These are phyloP conservation scores for Alternaria brassicicola DNA, from an alignment of 2,329 filamentous ascomycete species.

Conservation along the genomic window DNA sequence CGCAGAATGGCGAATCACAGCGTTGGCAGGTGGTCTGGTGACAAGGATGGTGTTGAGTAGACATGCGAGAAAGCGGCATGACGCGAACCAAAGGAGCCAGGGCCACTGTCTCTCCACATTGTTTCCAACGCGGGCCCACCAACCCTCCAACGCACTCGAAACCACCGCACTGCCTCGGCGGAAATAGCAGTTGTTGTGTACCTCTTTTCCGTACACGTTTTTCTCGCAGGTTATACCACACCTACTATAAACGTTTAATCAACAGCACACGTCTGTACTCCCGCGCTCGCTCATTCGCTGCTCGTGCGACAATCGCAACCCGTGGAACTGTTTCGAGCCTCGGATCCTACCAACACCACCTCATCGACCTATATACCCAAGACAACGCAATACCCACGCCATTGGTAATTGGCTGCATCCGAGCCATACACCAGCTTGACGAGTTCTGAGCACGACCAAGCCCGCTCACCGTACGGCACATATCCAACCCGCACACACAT, in stretches of 20 bases:
- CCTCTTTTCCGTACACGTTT: conserved; percentile 2
- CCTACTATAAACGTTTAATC: neutral
- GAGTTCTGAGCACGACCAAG: neutral
- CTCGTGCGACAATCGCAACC: neutral
- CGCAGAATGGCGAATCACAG: conserved; percentile 5
- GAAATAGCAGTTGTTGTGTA: neutral
- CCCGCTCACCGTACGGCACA: conserved; percentile 11
- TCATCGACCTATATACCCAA: neutral
- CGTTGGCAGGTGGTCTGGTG: conserved; percentile 4
- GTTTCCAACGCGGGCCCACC: conserved; percentile 5
- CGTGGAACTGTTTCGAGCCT: neutral
- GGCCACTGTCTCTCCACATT: conserved; percentile 16
- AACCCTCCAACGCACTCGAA: conserved; percentile 7
- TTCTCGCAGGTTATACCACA: neutral
- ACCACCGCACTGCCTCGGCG: conserved; percentile 1
- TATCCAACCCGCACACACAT: conserved; percentile 8
- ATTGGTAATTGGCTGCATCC: neutral
- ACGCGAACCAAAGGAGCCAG: conserved; percentile 11
- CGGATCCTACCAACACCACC: neutral
- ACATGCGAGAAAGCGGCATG: conserved; percentile 10
- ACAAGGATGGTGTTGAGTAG: conserved; percentile 3
- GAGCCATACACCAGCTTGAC: neutral
- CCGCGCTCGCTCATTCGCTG: neutral
- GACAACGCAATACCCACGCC: neutral
- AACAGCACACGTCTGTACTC: neutral